Evolutionary conservation across 1,284 basidiomycete genomes (phyloP).

Genomic region (Schizopora paradoxa): DNA sequence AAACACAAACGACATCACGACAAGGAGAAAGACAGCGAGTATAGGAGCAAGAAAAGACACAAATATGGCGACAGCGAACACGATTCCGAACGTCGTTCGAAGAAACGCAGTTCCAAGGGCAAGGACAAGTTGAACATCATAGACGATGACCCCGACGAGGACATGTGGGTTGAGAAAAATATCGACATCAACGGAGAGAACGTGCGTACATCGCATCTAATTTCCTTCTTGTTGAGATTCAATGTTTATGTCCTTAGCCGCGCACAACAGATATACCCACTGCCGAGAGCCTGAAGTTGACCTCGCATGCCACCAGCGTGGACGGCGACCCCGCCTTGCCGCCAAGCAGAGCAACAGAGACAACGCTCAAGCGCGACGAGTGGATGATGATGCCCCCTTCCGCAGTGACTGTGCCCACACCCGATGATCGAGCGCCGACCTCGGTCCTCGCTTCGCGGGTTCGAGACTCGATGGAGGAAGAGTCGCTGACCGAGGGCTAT

Average conservation of each 20-base stretch:
- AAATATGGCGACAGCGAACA: conserved; percentile 38
- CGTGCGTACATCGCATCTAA: conserved; percentile 37
- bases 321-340: conserved; percentile 43
- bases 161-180: conserved; percentile 86
- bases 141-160: conserved; percentile 64
- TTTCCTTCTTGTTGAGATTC: conserved; percentile 8
- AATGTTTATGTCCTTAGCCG: conserved; percentile 35
- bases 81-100: conserved; percentile 18
- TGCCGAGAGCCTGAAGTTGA: conserved; percentile 64
- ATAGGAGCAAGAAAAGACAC: conserved; percentile 46
- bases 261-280: conserved; percentile 76
- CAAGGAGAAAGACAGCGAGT: conserved; percentile 33
- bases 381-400: conserved; percentile 78
- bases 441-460: conserved; percentile 25
- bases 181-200: conserved; percentile 70
- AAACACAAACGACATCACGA: conserved; percentile 36
- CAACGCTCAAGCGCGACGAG: conserved; percentile 65
- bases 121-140: conserved; percentile 42
- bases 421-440: conserved; percentile 24
- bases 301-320: conserved; percentile 45
- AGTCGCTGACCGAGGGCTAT: conserved; percentile 65
- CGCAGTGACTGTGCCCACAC: conserved; percentile 23
- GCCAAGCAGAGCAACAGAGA: conserved; percentile 38
- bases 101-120: conserved; percentile 30
- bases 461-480: conserved; percentile 33